Evolutionary conservation across 805 yeast species (phyloP), one percentile per base, ranked within the genome.

Genomic region (Schwanniomyces yamadae): DNA sequence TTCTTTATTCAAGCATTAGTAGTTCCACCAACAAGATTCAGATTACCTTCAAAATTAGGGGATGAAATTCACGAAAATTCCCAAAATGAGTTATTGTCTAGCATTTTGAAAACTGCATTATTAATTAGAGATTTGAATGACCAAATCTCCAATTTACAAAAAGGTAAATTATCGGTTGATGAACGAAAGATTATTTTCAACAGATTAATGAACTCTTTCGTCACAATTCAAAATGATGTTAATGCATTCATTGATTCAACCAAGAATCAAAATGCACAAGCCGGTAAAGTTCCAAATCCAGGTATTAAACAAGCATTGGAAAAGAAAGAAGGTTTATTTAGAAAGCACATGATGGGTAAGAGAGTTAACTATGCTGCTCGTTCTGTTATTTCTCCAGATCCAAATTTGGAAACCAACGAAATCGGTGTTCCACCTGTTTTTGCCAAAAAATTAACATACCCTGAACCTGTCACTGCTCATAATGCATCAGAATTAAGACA

Each of bases 271-370:
- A 80, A 82, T 54, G 73, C 77, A 9, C 74, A 71, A 30, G 81
- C 81, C 16, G 80, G 84, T 9, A 78, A 81, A 44, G 64, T 77
- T 33, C 90, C 96, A 17, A 76, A 78, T 25, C 99, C 99, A 2
- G 99, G 99, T 70, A 80, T 93, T 54, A 93, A 93, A 61, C 99
- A 93, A 71, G 95, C 96, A 8, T 73, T 93, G 55, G 99, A 93
- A 65, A 91, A 93, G 80, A 93, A 93, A 61, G 99, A 93, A 66
- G 99, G 99, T 59, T 73, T 91, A 46, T 93, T 93, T 74, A 80
- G 99, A 72, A 93, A 91, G 61, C 96, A 93, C 58, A 93, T 93
- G 99, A 93, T 93, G 99, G 99, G 99, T 60, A 93, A 93, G 74
- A 89, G 99, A 73, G 99, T 93, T 41, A 95, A 93, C 62, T 91